Percentiles rank a stretch among this genome's conserved stretches.
These are phyloP conservation scores for Exophiala alcalophila DNA, from an alignment of 2,329 filamentous ascomycete genomes.

Conservation along the genomic window DNA sequence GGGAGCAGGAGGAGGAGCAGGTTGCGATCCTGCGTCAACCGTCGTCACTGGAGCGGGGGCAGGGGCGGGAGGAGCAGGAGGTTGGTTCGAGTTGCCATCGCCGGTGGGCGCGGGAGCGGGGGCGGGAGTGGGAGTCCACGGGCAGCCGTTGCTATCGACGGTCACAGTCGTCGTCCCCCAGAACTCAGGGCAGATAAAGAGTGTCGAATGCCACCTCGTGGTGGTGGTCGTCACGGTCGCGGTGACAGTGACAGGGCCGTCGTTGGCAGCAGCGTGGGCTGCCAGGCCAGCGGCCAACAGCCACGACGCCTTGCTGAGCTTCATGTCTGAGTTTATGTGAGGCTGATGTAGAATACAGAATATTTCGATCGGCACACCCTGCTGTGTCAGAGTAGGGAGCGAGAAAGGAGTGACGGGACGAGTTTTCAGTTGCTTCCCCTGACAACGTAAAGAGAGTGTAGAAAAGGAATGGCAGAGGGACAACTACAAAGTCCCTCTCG, in stretches of 20 bases:
- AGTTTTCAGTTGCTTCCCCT: constrained; percentile 14
- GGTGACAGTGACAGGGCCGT: not conserved
- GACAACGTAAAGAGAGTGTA: constrained; percentile 14
- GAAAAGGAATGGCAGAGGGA: constrained; percentile 8
- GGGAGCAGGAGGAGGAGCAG: no score
- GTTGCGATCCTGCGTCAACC: no score
- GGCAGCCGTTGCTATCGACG: constrained; percentile 3
- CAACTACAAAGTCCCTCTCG: no score
- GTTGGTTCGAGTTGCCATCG: not conserved
- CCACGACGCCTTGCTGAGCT: constrained; percentile 5
- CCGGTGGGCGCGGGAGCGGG: no score
- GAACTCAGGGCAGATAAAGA: constrained; percentile 9
- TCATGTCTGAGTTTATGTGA: constrained; percentile 6
- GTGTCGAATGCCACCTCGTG: constrained; percentile 14
- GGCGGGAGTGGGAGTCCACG: constrained; percentile 5
- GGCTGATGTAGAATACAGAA: not conserved
- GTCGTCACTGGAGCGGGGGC: not conserved
- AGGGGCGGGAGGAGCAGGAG: not conserved
- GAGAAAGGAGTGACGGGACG: constrained; percentile 10
- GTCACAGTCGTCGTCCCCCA: constrained; percentile 15
- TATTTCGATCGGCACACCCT: no score
- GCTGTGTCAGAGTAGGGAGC: no score
- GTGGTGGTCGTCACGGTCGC: constrained; percentile 12
- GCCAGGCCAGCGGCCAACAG: constrained; percentile 12
- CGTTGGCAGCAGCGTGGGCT: constrained; percentile 1